A percentile compares a stretch with the other conserved stretches of the same genome.
These are phyloP conservation scores for Anthoceros angustus DNA, from an alignment of 225 moss, liverwort and hornwort genomes.

Conservation along the genomic window DNA sequence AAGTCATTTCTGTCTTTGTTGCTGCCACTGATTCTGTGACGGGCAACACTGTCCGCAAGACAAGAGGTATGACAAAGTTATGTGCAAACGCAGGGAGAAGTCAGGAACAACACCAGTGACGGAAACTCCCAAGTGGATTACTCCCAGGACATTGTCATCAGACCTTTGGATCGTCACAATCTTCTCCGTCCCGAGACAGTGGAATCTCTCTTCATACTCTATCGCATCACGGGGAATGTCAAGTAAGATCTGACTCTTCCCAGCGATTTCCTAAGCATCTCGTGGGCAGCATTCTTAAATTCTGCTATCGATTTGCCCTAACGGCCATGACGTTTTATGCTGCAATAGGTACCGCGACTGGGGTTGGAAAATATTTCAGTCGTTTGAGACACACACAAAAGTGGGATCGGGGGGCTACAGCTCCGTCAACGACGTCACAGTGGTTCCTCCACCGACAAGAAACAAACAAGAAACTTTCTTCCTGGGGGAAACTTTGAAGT, in stretches of 20 bases:
- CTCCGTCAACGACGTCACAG: slow-evolving; percentile 67
- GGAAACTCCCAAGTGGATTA: slow-evolving; percentile 46
- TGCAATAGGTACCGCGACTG: slow-evolving; percentile 70
- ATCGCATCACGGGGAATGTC: slow-evolving; percentile 64
- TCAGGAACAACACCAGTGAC: slow-evolving; percentile 41
- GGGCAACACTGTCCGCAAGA: neutral
- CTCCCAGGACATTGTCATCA: slow-evolving; percentile 60
- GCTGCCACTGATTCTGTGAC: neutral
- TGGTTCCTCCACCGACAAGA: slow-evolving; percentile 55
- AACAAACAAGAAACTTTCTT: slow-evolving; percentile 98
- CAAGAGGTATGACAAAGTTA: neutral
- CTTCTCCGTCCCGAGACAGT: slow-evolving; percentile 90
- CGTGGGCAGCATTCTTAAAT: too few relatives aligned
- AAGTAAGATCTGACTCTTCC: slow-evolving; percentile 34
- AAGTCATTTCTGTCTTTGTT: neutral
- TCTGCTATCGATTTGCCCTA: too few relatives aligned
- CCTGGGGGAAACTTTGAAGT: slow-evolving; percentile 93
- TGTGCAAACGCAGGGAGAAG: slow-evolving; percentile 14
- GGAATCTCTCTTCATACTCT: slow-evolving; percentile 75
- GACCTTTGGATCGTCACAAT: slow-evolving; percentile 74
- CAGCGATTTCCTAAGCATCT: neutral
- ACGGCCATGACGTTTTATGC: neutral
- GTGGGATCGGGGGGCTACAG: slow-evolving; percentile 76
- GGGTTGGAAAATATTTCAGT: slow-evolving; percentile 88
- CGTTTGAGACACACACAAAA: slow-evolving; percentile 74